These are phyloP conservation scores for Trichocomaceae sp. DNA, from an alignment of 2,329 filamentous ascomycete species.

Conservation along the genomic window DNA sequence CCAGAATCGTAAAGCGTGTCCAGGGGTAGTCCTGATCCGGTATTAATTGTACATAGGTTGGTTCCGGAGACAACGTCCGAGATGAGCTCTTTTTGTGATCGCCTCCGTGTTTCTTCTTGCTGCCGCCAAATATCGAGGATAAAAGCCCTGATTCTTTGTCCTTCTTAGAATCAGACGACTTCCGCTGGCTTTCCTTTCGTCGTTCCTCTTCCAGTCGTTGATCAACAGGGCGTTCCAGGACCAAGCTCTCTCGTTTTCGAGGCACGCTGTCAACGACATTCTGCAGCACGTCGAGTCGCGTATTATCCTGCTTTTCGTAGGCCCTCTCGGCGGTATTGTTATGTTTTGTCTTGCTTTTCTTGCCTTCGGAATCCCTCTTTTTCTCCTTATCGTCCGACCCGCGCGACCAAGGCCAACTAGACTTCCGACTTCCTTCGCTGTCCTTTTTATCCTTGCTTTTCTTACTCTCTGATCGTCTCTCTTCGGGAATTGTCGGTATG, in stretches of 20 bases:
- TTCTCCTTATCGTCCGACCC: constrained; percentile 63
- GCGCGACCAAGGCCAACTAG: constrained; percentile 72
- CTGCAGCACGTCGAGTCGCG: constrained; percentile 78
- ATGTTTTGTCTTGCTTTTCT: constrained; percentile 48
- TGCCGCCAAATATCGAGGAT: constrained; percentile 82
- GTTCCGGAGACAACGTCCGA: constrained; percentile 73
- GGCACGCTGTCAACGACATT: constrained; percentile 67
- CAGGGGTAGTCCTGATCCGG: constrained; percentile 94
- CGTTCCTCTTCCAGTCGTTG: constrained; percentile 63
- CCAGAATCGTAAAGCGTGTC: constrained; percentile 88
- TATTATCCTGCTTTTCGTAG: constrained; percentile 78
- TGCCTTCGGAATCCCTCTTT: constrained; percentile 55
- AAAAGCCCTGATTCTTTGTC: constrained; percentile 86
- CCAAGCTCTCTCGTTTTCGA: constrained; percentile 67
- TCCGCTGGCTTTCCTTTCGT: constrained; percentile 69
- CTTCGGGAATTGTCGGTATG: constrained; percentile 68
- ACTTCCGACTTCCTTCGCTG: constrained; percentile 64
- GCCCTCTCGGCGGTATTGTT: constrained; percentile 34
- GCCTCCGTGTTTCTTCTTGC: constrained; percentile 76
- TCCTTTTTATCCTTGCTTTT: constrained; percentile 61
- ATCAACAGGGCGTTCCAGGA: constrained; percentile 69
- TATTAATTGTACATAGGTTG: constrained; percentile 63
- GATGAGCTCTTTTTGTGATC: constrained; percentile 66
- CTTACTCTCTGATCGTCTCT: constrained; percentile 68
- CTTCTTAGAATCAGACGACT: constrained; percentile 66